Base-by-base conservation (phyloP, 1,284 basidiomycete genomes). In the Ustilago shanxiensis region DNA sequence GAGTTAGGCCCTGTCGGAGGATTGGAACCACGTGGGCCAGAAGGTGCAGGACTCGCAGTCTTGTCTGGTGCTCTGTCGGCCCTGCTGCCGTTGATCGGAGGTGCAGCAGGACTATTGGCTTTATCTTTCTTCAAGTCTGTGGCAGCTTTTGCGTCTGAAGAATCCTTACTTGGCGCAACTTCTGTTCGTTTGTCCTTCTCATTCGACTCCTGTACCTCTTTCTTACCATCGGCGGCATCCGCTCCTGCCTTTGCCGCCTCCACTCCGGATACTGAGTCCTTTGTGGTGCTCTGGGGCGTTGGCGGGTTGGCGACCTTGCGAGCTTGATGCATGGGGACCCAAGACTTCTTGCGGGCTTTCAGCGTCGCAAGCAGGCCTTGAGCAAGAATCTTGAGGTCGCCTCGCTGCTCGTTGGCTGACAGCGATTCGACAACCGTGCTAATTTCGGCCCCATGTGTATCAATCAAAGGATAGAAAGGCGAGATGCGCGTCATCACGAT, bases 331-430 rank as follows among this genome's bases (percentile, higher is more conserved):
- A 64, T 44, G 1, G 79, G 64, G 8, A 82, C 22, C 84, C 84
- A 85, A 1, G 57, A 50, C 37, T 74, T 77, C 59, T 79, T 70
- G 24, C 75, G 72, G 49, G 82, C 82, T 53, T 77, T 81, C 29
- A 85, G 74, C 24, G 83, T 84, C 4, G 84, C 84, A n/a, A 72
- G 60, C 37, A 85, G 70, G 6, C 84, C 84, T 33, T 83, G 84
- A 7, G 78, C 83, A 11, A 85, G 73, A 13, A 85, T 79, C 58
- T 82, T 82, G 58, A 85, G 82, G 47, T 85, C 83, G 18, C 79
- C 84, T 11, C 84, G 79, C 44, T 71, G 52, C 58, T 85, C 84
- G 41, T 69, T 74, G 10, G 67, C 51, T 4, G 69, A 66, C 1
- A 84, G 44, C 9, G 53, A 52, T n/a, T 79, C 71, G 16, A 85